phyloP scores from a whole-genome alignment of 176 grass and related monocot species.

The Tillandsia leiboldiana region DNA sequence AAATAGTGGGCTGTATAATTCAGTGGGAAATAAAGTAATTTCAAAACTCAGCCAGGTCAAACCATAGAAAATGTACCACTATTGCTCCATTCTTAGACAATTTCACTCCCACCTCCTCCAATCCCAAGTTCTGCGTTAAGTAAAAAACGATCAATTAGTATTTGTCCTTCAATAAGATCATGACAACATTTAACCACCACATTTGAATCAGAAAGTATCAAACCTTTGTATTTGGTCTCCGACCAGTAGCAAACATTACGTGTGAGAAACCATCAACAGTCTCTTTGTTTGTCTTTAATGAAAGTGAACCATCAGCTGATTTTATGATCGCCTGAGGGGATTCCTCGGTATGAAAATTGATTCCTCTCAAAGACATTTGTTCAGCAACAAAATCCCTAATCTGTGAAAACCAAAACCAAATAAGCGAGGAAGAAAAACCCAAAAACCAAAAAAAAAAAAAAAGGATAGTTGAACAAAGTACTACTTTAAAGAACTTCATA shows the following conservation, averaged over 20 bases:
- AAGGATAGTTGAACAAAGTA: slow-evolving; percentile 7
- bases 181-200: neutral
- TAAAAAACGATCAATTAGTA: slow-evolving; percentile 19
- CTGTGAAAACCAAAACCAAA: slow-evolving; percentile 26
- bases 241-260: slow-evolving; percentile 80
- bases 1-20: neutral
- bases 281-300: slow-evolving; percentile 71
- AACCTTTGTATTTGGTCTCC: slow-evolving; percentile 67
- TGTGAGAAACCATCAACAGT: slow-evolving; percentile 69
- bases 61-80: slow-evolving; percentile 28
- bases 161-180: neutral
- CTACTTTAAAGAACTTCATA: slow-evolving; percentile 15
- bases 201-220: neutral
- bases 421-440: neutral
- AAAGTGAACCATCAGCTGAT: slow-evolving; percentile 53
- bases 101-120: slow-evolving; percentile 63
- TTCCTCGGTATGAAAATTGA: slow-evolving; percentile 70
- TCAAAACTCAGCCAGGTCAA: neutral
- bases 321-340: slow-evolving; percentile 54
- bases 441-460: slow-evolving; percentile 2
- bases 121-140: slow-evolving; percentile 49
- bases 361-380: slow-evolving; percentile 58
- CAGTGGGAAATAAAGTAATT: neutral
- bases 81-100: slow-evolving; percentile 51
- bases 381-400: slow-evolving; percentile 69